Evolutionary conservation across 257 asterid genomes (phyloP), one percentile per base, ranked within the genome.

Genomic region (Nicotiana benthamiana): DNA sequence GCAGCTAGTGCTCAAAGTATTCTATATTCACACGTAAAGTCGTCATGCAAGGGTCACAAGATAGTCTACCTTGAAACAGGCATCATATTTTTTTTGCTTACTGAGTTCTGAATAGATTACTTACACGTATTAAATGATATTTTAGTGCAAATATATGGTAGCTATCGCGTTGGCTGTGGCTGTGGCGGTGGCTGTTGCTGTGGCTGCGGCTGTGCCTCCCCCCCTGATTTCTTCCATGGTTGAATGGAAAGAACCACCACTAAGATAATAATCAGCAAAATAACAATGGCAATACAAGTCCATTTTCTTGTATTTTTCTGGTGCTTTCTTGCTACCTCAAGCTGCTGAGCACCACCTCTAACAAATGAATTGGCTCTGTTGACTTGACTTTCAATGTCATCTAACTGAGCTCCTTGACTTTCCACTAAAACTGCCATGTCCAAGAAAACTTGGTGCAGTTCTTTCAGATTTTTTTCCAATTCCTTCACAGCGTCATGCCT

Each of bases 391-490:
- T 91, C 93, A 34, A 91, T 91, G 26, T 91, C 92, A 53, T 91
- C 93, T 15, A 91, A 63, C 80, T 91, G 93, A 65, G 88, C 96
- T 56, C 95, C 96, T 62, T 91, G 96, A 75, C 86, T 83, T 87
- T 90, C 88, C 75, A 91, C 93, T 81, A 91, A 72, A 51, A 90
- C 93, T 63, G 93, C 95, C 97, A 92, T 90, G 54, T 89, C 92
- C 90, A 89, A 0, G 60, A 92, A 92, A 36, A 90, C 89, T 81
- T 89, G 93, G 24, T 90, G 94, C 70, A 90, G 66, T 82, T 89
- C 93, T 83, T n/a, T 86, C 90, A 92, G 34, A 64, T 86, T 92
- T 91, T 75, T 88, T 90, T 92, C 94, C 80, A 92, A 83, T 36
- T 92, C 90, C 87, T 80, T 89, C 56, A 89, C 95, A 24, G 92